phyloP scores from a whole-genome alignment of 2,329 filamentous ascomycete species.

The Raffaelea deltoideospora region DNA sequence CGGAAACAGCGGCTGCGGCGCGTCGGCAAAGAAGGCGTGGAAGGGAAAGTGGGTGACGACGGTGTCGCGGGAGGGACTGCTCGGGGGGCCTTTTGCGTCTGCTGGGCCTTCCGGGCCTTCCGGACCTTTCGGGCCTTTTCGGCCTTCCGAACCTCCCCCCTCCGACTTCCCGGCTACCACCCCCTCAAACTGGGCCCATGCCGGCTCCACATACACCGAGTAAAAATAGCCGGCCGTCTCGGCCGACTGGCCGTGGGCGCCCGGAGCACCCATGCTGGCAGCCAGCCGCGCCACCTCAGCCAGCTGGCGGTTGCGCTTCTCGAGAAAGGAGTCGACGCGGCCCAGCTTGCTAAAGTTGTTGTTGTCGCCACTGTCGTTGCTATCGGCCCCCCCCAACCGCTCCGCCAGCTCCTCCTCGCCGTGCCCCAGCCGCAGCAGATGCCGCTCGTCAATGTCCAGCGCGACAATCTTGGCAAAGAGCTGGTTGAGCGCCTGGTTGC shows the following conservation, averaged over 20 bases:
- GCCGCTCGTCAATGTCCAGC: slow-evolving; percentile 87
- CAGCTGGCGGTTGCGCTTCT: slow-evolving; percentile 66
- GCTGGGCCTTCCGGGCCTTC: too few relatives aligned
- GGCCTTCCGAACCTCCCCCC: too few relatives aligned
- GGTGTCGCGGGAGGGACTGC: too few relatives aligned
- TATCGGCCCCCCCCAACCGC: too few relatives aligned
- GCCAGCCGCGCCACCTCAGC: slow-evolving; percentile 77
- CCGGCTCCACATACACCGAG: slow-evolving; percentile 73
- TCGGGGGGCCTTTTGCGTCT: too few relatives aligned
- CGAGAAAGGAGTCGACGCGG: slow-evolving; percentile 85
- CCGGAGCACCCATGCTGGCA: slow-evolving; percentile 68
- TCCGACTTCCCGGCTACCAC: too few relatives aligned
- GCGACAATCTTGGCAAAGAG: slow-evolving; percentile 96
- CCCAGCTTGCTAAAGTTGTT: slow-evolving; percentile 87
- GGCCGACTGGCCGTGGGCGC: slow-evolving; percentile 89
- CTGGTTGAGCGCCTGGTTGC: slow-evolving; percentile 95
- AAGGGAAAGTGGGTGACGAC: too few relatives aligned
- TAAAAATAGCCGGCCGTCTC: slow-evolving; percentile 98
- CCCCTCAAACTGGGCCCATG: slow-evolving; percentile 76
- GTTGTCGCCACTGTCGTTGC: too few relatives aligned
- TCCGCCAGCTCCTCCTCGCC: slow-evolving; percentile 87
- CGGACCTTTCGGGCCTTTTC: too few relatives aligned
- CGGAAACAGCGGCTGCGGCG: slow-evolving; percentile 74
- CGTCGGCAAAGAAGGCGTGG: slow-evolving; percentile 70
- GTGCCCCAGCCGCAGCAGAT: slow-evolving; percentile 81